phyloP scores from a whole-genome alignment of 2,329 filamentous ascomycete genomes.

The Sarocladium oryzae region DNA sequence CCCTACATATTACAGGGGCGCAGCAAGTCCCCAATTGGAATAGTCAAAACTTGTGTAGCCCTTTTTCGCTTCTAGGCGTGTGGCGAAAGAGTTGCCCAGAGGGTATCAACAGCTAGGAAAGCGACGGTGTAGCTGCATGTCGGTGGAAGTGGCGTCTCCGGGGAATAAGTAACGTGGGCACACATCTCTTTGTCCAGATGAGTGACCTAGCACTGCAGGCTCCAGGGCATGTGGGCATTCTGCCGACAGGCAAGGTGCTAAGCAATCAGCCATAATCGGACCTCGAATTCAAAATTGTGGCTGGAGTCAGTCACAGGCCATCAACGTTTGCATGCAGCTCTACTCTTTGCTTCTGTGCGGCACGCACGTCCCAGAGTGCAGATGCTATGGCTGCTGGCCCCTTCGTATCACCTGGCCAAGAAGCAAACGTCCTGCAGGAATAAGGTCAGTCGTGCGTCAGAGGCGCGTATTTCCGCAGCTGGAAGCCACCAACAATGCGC shows the following conservation, averaged over 20 bases:
- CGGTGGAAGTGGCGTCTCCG: neutral
- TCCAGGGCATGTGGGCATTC: neutral
- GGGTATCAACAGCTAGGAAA: neutral
- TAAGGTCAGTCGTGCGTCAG: neutral
- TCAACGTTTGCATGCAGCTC: neutral
- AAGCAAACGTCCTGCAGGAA: neutral
- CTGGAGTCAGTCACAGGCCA: neutral
- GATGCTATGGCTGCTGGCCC: neutral
- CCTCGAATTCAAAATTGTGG: no score
- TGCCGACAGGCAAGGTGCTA: no score
- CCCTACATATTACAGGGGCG: no score
- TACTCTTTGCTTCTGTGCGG: neutral
- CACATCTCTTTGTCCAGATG: neutral
- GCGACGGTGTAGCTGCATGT: neutral
- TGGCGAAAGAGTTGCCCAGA: no score
- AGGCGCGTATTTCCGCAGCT: neutral
- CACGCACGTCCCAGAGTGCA: no score
- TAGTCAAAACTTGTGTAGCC: no score
- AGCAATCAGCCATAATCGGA: no score
- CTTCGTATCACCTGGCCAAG: neutral
- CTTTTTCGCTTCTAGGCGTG: no score
- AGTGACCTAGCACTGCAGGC: no score
- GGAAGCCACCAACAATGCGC: neutral
- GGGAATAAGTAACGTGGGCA: constrained; percentile 7
- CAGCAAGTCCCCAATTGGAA: no score